phyloP scores from a whole-genome alignment of 2,329 filamentous ascomycete species.

The Rhinocladiella similis region DNA sequence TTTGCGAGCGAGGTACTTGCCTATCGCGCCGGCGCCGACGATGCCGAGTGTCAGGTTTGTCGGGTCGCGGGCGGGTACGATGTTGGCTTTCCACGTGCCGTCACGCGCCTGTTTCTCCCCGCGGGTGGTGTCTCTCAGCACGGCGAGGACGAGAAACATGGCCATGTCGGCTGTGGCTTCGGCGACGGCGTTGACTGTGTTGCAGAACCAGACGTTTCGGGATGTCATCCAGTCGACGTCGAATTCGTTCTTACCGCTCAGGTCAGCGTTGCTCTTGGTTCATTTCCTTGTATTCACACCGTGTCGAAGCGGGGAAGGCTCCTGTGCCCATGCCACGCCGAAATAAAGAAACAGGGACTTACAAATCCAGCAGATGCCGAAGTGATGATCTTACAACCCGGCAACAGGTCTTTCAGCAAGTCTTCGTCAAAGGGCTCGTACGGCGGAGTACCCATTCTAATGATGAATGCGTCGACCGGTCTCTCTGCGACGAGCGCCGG shows the following conservation, averaged over 20 bases:
- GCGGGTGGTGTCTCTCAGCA: conserved; percentile 47
- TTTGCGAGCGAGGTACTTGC: conserved; percentile 49
- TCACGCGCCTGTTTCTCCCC: conserved; percentile 39
- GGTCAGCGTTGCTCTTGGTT: conserved; percentile 27
- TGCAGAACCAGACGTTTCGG: conserved; percentile 54
- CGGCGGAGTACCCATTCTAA: conserved; percentile 51
- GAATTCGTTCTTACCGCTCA: conserved; percentile 55
- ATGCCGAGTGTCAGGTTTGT: conserved; percentile 48
- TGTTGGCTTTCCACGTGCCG: conserved; percentile 40
- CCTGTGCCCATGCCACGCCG: too few species aligned
- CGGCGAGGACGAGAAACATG: conserved; percentile 47
- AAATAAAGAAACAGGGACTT: neutral
- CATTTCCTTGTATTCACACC: too few species aligned
- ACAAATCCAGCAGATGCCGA: conserved; percentile 39
- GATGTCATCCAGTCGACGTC: conserved; percentile 66
- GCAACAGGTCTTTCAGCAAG: conserved; percentile 42
- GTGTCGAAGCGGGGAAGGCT: too few species aligned
- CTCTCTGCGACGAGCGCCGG: conserved; percentile 33
- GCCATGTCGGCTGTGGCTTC: conserved; percentile 56
- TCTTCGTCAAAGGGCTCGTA: conserved; percentile 53
- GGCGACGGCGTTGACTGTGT: conserved; percentile 53
- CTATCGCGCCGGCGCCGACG: conserved; percentile 51
- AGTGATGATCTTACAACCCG: conserved; percentile 47
- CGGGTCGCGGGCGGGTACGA: conserved; percentile 44
- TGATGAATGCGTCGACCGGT: conserved; percentile 50